A percentile compares a stretch with the other conserved stretches of the same genome.
These are phyloP conservation scores for Auricularia auricula-judae DNA, from an alignment of 768 basidiomycete genomes.

Conservation along the genomic window DNA sequence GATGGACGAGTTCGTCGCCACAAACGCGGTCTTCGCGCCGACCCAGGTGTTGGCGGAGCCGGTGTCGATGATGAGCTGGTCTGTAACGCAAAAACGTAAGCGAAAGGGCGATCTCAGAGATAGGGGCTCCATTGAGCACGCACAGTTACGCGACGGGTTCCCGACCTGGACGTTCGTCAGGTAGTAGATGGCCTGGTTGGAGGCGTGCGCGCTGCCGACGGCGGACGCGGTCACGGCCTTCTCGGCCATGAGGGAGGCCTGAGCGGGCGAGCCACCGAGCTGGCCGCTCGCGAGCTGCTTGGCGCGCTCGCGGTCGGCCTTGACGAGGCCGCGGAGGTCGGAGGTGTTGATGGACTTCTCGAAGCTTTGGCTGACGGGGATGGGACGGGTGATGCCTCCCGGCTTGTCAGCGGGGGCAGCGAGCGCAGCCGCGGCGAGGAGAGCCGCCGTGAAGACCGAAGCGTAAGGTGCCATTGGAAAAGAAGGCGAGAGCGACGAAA, in stretches of 20 bases:
- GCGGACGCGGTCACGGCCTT: not conserved
- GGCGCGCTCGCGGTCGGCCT: not conserved
- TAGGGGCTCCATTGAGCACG: not conserved
- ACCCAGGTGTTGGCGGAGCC: slow-evolving; percentile 25
- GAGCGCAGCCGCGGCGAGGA: not conserved
- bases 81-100: slow-evolving; percentile 7
- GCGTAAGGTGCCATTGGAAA: not conserved
- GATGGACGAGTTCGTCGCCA: slow-evolving; percentile 10
- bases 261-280: not conserved
- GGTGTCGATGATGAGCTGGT: slow-evolving; percentile 20
- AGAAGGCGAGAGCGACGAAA: not conserved
- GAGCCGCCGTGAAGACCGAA: not conserved
- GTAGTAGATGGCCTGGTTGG: slow-evolving; percentile 1
- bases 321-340: not conserved
- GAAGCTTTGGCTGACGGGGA: not conserved
- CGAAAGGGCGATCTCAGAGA: not conserved
- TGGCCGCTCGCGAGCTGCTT: not conserved
- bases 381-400: not conserved
- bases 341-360: not conserved
- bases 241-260: not conserved
- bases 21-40: slow-evolving; percentile 12
- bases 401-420: not conserved
- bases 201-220: not conserved
- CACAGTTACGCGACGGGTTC: not conserved
- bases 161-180: not conserved